These are phyloP conservation scores for Penicillium sumatraense DNA, from an alignment of 2,329 filamentous ascomycete species.

Conservation along the genomic window DNA sequence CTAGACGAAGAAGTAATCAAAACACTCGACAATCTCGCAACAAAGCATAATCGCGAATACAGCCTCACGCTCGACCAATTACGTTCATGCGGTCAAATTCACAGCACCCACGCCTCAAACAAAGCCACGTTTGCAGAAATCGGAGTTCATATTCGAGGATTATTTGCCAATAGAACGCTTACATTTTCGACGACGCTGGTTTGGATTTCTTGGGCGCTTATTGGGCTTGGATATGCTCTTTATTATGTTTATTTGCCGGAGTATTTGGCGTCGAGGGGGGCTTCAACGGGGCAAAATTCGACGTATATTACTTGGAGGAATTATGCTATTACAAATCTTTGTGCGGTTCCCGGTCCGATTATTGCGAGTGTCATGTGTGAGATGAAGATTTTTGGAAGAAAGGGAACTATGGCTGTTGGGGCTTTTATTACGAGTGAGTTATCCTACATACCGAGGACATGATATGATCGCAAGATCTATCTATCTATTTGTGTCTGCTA, in stretches of 20 bases:
- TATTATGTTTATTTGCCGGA: conserved; percentile 73
- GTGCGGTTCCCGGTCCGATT: conserved; percentile 69
- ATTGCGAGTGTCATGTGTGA: conserved; percentile 71
- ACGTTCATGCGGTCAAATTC: conserved; percentile 48
- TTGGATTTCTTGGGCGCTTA: conserved; percentile 70
- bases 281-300: conserved; percentile 56
- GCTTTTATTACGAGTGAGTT: conserved; percentile 57
- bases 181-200: conserved; percentile 66
- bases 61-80: conserved; percentile 56
- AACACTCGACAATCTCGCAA: conserved; percentile 15
- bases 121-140: conserved; percentile 45
- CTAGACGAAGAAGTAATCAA: conserved; percentile 17
- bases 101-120: conserved; percentile 36
- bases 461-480: no score
- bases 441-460: background rate
- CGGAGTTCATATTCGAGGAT: conserved; percentile 62
- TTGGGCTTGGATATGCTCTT: conserved; percentile 73
- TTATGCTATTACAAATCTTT: conserved; percentile 70
- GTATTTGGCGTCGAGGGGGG: conserved; percentile 65
- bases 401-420: conserved; percentile 68
- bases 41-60: conserved; percentile 58
- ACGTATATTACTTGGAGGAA: conserved; percentile 69
- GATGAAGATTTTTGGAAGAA: conserved; percentile 60
- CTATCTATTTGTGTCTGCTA: conserved; percentile 1
- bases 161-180: conserved; percentile 66